These are phyloP conservation scores for Apiospora pterosperma DNA, from an alignment of 2,329 filamentous ascomycete genomes.

Conservation along the genomic window DNA sequence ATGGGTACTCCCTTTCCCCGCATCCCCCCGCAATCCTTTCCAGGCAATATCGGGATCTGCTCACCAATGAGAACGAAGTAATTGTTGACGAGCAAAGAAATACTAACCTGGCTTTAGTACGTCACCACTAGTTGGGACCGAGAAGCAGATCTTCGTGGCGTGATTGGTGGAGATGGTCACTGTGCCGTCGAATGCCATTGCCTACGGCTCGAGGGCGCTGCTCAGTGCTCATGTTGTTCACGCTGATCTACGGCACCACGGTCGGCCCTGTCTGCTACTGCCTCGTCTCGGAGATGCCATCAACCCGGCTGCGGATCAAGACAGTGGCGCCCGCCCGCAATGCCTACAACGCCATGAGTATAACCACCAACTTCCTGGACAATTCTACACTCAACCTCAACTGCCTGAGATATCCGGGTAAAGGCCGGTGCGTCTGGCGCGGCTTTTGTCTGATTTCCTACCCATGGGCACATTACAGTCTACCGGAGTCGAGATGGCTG, in stretches of 20 bases:
- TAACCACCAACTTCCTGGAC: slow-evolving; percentile 30
- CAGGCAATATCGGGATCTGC: not conserved
- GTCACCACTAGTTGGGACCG: not conserved
- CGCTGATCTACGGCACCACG: slow-evolving; percentile 37
- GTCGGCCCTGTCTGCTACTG: slow-evolving; percentile 39
- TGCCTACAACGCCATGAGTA: slow-evolving; percentile 35
- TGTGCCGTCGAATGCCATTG: not conserved
- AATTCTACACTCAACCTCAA: slow-evolving; percentile 29
- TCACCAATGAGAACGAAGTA: not conserved
- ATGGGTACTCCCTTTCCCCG: not conserved
- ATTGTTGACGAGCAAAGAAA: not conserved
- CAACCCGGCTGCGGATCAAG: slow-evolving; percentile 29
- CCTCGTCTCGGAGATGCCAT: slow-evolving; percentile 39
- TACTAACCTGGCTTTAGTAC: not conserved
- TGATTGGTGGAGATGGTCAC: not conserved
- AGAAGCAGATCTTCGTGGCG: not conserved
- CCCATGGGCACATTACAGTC: slow-evolving; percentile 34
- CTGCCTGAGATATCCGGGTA: slow-evolving; percentile 17
- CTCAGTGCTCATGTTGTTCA: slow-evolving; percentile 34
- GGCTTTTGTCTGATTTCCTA: slow-evolving; percentile 32
- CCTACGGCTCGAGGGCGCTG: not conserved
- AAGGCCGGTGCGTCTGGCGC: slow-evolving; percentile 20
- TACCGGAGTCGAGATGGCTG: slow-evolving; percentile 37
- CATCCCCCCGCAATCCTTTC: not conserved
- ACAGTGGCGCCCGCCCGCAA: slow-evolving; percentile 17